phyloP scores from a whole-genome alignment of 1,284 basidiomycete genomes.

The Naganishia liquefaciens region DNA sequence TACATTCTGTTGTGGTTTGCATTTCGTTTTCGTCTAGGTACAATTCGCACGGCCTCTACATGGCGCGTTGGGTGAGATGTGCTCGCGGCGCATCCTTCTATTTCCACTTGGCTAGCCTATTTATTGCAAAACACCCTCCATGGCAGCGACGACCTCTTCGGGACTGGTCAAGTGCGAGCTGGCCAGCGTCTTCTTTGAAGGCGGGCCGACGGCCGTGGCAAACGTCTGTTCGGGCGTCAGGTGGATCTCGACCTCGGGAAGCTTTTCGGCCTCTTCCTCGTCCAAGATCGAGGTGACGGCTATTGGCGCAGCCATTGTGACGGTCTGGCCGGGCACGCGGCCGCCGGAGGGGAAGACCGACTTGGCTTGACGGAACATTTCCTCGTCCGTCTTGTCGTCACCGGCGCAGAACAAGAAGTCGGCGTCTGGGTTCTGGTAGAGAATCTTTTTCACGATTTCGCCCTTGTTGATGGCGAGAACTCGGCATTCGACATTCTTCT shows the following conservation, averaged over 20 bases:
- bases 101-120: not conserved
- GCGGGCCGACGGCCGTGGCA: constrained; percentile 82
- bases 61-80: not conserved
- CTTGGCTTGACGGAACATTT: constrained; percentile 89
- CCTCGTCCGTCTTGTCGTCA: constrained; percentile 97
- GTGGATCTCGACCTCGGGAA: constrained; percentile 63
- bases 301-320: constrained; percentile 70
- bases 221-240: constrained; percentile 73
- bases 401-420: constrained; percentile 97
- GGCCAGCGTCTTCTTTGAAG: constrained; percentile 81
- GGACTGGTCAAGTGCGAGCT: constrained; percentile 78
- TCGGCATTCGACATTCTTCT: constrained; percentile 97
- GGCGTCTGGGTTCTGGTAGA: constrained; percentile 88
- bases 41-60: not conserved
- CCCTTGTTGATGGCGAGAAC: constrained; percentile 96
- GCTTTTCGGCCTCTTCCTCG: constrained; percentile 50
- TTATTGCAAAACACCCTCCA: constrained; percentile 29
- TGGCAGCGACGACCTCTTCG: constrained; percentile 37
- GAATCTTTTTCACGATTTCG: constrained; percentile 91
- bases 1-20: not conserved
- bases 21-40: not conserved
- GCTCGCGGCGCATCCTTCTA: not conserved
- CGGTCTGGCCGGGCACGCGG: constrained; percentile 49
- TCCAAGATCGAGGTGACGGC: constrained; percentile 62
- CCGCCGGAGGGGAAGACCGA: constrained; percentile 54